Conservation (phyloP, 176 grass and related monocot genomes). For the Rhynchospora pubera region DNA sequence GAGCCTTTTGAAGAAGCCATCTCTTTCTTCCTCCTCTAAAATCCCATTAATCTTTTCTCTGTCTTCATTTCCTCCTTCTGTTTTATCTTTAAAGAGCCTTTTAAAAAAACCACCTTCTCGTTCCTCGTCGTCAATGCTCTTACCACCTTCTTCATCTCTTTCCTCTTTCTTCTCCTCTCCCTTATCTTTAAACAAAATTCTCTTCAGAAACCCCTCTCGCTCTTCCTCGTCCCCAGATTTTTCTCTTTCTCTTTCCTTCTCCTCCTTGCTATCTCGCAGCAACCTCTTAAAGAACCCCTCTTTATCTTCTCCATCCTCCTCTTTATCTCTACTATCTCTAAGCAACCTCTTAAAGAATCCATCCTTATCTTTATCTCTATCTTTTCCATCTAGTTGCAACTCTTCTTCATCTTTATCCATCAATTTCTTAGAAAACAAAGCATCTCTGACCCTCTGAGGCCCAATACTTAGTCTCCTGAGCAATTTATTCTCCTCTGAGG, state of each 20-base stretch:
- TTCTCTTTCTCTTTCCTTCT: conserved; percentile 61
- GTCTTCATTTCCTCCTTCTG: conserved; percentile 55
- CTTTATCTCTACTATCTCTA: conserved; percentile 76
- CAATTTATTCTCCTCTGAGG: conserved; percentile 84
- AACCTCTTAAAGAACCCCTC: conserved; percentile 82
- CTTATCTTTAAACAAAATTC: conserved; percentile 26
- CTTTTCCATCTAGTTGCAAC: conserved; percentile 21
- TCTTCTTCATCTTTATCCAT: conserved; percentile 79
- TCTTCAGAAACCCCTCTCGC: conserved; percentile 56
- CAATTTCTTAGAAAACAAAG: conserved; percentile 67
- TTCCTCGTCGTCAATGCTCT: conserved; percentile 16
- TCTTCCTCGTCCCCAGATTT: conserved; percentile 78
- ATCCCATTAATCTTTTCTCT: conserved; percentile 45
- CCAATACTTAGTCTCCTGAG: conserved; percentile 81
- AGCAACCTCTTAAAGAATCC: conserved; percentile 89
- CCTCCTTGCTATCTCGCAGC: conserved; percentile 69
- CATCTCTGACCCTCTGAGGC: conserved; percentile 69
- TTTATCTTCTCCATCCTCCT: conserved; percentile 63
- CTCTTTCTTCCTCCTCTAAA: conserved; percentile 70
- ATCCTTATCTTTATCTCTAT: conserved; percentile 49
- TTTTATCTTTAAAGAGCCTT: conserved; percentile 92
- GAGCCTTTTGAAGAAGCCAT: conserved; percentile 86
- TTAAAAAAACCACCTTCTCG: conserved; percentile 35
- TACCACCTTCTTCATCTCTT: conserved; percentile 1
- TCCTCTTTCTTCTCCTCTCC: conserved; percentile 25